Conservation (phyloP, 148 eudicot species). For the Silene conica region DNA sequence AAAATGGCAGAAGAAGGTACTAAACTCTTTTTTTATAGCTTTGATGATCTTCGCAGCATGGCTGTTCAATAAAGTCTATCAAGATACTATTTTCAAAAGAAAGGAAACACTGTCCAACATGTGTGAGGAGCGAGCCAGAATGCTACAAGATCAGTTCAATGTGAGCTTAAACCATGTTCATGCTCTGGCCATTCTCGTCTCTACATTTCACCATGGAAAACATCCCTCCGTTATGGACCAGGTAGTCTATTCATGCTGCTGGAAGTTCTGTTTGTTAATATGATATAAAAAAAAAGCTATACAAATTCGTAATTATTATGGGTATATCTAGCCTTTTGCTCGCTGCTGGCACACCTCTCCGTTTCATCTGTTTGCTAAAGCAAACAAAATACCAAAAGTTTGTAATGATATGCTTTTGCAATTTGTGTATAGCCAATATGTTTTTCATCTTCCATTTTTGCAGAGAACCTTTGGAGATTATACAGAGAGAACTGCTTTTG, state of each 20-base stretch:
- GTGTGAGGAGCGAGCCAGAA: constrained; percentile 94
- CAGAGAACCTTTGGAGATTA: constrained; percentile 88
- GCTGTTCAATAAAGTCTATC: constrained; percentile 36
- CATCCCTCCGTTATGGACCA: constrained; percentile 81
- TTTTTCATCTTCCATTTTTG: background rate
- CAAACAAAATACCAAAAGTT: no score
- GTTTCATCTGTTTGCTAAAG: no score
- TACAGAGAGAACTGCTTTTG: constrained; percentile 83
- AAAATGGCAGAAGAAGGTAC: constrained; percentile 50
- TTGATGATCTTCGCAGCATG: constrained; percentile 36
- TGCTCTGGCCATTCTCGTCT: constrained; percentile 74
- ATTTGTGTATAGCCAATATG: no score
- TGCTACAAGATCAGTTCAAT: constrained; percentile 95
- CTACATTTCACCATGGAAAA: constrained; percentile 81
- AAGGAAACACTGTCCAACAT: constrained; percentile 63
- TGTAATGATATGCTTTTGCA: no score
- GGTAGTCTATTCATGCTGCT: constrained; percentile 31
- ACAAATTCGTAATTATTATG: background rate
- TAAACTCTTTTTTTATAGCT: constrained; percentile 27
- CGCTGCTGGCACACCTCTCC: no score
- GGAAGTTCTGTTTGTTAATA: no score
- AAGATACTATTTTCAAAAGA: constrained; percentile 39
- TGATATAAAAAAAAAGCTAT: no score
- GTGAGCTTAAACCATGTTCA: constrained; percentile 98
- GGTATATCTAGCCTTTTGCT: no score